Conservation (phyloP, 2,329 filamentous ascomycete species). For the Paracamarosporium sp. region DNA sequence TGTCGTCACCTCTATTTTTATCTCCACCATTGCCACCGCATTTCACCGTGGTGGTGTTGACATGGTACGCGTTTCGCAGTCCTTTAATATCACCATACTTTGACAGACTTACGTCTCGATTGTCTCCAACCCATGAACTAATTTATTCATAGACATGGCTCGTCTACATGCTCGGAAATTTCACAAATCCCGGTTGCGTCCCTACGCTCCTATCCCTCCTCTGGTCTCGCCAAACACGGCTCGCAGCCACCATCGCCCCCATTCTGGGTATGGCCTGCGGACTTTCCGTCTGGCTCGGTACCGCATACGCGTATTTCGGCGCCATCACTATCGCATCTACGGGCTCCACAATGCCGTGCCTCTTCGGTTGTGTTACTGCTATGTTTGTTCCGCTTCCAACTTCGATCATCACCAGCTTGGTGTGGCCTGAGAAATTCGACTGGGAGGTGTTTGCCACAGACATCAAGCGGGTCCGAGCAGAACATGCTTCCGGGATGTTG, state of each 20-base stretch:
- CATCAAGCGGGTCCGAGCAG: slow-evolving; percentile 15
- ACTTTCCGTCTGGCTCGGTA: slow-evolving; percentile 60
- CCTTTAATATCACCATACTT: too few relatives aligned
- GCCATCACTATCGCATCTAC: slow-evolving; percentile 57
- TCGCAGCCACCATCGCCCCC: slow-evolving; percentile 58
- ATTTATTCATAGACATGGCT: slow-evolving; percentile 50
- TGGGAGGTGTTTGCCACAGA: slow-evolving; percentile 52
- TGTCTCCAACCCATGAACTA: too few relatives aligned
- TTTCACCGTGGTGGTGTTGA: too few relatives aligned
- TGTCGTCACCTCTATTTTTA: too few relatives aligned
- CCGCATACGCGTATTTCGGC: slow-evolving; percentile 55
- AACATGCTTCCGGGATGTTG: slow-evolving; percentile 11
- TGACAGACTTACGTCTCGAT: too few relatives aligned
- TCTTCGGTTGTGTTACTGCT: slow-evolving; percentile 62
- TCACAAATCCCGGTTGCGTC: slow-evolving; percentile 62
- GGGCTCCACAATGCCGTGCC: slow-evolving; percentile 56
- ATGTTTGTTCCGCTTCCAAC: slow-evolving; percentile 51
- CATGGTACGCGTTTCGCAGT: too few relatives aligned
- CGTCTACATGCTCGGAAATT: slow-evolving; percentile 60
- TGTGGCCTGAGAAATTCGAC: slow-evolving; percentile 52
- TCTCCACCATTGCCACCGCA: too few relatives aligned
- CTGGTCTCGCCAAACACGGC: slow-evolving; percentile 57
- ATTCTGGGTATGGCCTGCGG: slow-evolving; percentile 59
- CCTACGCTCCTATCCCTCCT: slow-evolving; percentile 61
- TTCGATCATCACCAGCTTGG: slow-evolving; percentile 55